These are phyloP conservation scores for Sporobolomyces phaffii DNA, from an alignment of 768 basidiomycete species.

Conservation along the genomic window DNA sequence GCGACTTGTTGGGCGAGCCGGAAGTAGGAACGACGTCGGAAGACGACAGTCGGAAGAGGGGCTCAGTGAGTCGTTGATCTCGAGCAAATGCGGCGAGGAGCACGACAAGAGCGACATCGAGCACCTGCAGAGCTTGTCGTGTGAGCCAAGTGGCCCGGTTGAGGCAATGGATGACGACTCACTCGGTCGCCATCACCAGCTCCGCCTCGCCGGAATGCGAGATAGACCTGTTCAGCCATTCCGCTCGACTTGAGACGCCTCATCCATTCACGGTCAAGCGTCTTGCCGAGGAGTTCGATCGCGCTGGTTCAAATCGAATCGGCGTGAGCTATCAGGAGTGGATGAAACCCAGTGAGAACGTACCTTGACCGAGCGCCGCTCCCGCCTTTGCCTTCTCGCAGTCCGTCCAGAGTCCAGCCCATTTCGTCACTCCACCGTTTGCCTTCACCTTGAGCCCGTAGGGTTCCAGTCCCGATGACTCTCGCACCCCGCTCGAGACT, in stretches of 20 bases:
- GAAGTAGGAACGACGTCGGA: not conserved
- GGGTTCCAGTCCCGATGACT: constrained; percentile 20
- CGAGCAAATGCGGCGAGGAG: constrained; percentile 19
- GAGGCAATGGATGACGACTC: not conserved
- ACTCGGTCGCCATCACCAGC: constrained; percentile 36
- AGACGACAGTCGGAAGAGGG: constrained; percentile 18
- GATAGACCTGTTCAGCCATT: constrained; percentile 29
- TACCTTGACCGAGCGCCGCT: constrained; percentile 33
- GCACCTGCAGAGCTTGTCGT: constrained; percentile 8
- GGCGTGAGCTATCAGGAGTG: no score
- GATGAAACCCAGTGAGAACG: not conserved
- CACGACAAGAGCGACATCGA: constrained; percentile 27
- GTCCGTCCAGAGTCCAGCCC: constrained; percentile 33
- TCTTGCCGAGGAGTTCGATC: constrained; percentile 34
- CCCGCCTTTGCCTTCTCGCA: constrained; percentile 8
- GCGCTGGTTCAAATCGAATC: constrained; percentile 11
- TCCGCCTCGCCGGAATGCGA: constrained; percentile 14
- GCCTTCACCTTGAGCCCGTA: constrained; percentile 36
- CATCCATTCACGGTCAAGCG: constrained; percentile 31
- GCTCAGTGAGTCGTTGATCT: constrained; percentile 33
- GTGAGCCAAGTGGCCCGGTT: no score
- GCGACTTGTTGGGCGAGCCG: not conserved
- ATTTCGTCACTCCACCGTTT: constrained; percentile 38
- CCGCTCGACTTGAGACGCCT: constrained; percentile 32
- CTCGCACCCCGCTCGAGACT: constrained; percentile 3